Conservation (phyloP, 768 basidiomycete genomes). For the Paxillus ammoniavirescens region DNA sequence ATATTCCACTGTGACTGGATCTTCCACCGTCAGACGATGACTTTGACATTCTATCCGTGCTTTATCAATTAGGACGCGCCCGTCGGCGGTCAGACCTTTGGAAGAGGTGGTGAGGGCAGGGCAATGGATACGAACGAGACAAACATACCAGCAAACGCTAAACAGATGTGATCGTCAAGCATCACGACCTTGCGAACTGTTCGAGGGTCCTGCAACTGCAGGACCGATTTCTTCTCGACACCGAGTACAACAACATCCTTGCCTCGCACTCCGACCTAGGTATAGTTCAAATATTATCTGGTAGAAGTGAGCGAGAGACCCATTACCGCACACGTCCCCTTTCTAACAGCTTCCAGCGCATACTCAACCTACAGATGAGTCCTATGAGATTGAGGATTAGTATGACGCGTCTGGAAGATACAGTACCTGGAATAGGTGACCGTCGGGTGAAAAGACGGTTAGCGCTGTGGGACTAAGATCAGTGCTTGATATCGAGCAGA, state of each 20-base stretch:
- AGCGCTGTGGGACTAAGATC: conserved; percentile 56
- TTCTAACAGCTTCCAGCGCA: conserved; percentile 94
- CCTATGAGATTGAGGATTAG: conserved; percentile 10
- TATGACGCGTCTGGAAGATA: conserved; percentile 29
- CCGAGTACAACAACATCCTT: conserved; percentile 94
- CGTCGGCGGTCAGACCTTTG: conserved; percentile 93
- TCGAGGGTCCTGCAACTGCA: conserved; percentile 96
- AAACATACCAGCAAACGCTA: conserved; percentile 90
- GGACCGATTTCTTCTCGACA: conserved; percentile 97
- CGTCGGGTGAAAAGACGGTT: conserved; percentile 98
- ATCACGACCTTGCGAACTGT: conserved; percentile 98
- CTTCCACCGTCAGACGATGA: conserved; percentile 95
- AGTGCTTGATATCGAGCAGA: background rate
- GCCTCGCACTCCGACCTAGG: conserved; percentile 92
- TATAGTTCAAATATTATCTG: conserved; percentile 3
- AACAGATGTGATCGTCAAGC: conserved; percentile 96
- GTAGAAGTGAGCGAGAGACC: conserved; percentile 4
- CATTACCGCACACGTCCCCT: conserved; percentile 93
- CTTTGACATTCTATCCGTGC: conserved; percentile 97
- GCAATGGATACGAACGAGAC: background rate
- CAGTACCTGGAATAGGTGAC: conserved; percentile 91
- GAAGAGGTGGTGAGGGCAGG: conserved; percentile 9
- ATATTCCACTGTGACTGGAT: conserved; percentile 97
- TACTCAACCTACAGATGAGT: conserved; percentile 82
- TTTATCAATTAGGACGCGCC: conserved; percentile 96